A percentile compares a stretch with the other conserved stretches of the same genome.
phyloP scores from a whole-genome alignment of 495 filamentous ascomycete genomes.

The Ascobolus immersus region DNA sequence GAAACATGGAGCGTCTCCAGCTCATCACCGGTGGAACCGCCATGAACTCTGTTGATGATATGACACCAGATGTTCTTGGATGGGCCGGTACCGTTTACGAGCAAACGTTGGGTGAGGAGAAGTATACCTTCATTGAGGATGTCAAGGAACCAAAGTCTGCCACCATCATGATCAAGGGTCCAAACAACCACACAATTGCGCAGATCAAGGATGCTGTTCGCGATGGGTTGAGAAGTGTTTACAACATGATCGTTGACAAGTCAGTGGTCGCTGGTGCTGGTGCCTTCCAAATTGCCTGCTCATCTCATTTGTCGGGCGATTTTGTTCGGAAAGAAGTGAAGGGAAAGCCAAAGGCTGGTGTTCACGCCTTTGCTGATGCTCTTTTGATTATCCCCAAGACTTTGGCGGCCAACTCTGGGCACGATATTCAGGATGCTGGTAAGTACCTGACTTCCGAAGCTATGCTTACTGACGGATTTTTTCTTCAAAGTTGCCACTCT shows the following conservation, averaged over 20 bases:
- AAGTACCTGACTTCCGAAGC: slow-evolving; percentile 18
- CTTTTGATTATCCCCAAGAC: slow-evolving; percentile 90
- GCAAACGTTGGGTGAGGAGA: slow-evolving; percentile 93
- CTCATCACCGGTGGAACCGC: slow-evolving; percentile 73
- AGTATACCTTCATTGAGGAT: slow-evolving; percentile 95
- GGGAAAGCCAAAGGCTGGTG: slow-evolving; percentile 90
- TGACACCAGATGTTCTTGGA: slow-evolving; percentile 67
- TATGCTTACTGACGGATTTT: slow-evolving; percentile 8
- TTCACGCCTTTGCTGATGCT: slow-evolving; percentile 81
- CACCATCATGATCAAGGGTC: slow-evolving; percentile 93
- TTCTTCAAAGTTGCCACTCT: slow-evolving; percentile 40
- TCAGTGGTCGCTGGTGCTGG: slow-evolving; percentile 86
- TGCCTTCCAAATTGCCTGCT: slow-evolving; percentile 87
- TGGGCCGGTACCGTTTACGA: slow-evolving; percentile 96
- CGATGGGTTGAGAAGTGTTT: slow-evolving; percentile 79
- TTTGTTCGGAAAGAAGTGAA: slow-evolving; percentile 66
- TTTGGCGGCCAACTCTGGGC: slow-evolving; percentile 80
- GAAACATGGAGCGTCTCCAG: slow-evolving; percentile 96
- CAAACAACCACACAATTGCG: slow-evolving; percentile 83
- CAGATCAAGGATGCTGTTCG: slow-evolving; percentile 95
- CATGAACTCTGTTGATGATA: slow-evolving; percentile 87
- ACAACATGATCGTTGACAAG: slow-evolving; percentile 95
- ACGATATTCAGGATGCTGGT: slow-evolving; percentile 85
- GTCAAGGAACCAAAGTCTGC: slow-evolving; percentile 98
- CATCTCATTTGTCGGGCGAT: slow-evolving; percentile 64